Evolutionary conservation across 495 filamentous ascomycete genomes (phyloP), one percentile per base, ranked within the genome.

Genomic region (Lasiosphaeria hispida): DNA sequence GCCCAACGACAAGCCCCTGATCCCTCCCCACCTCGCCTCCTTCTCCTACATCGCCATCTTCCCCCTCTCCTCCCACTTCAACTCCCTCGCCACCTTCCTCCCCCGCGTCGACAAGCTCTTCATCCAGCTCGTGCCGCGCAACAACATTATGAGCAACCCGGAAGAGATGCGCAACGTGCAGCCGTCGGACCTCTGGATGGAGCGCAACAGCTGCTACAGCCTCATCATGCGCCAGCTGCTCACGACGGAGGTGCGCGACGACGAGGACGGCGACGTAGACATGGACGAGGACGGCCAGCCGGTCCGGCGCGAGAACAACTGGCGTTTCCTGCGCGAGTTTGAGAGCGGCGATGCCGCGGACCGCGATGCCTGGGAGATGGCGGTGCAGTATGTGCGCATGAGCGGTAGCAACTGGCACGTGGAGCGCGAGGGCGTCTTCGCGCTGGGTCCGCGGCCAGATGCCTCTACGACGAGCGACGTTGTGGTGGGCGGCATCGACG

Each of bases 31-130:
- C 11, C 50, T 80, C 17, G 63, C 67, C 35, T 72, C 76, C 35
- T 57, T 81, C 38, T 72, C 70, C 38, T 80, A 80, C 59, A 70
- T 81, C 41, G 75, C 73, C 55, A 73, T 79, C 42, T 81, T 79
- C 55, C 77, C 77, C 1, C 65, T 74, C 34, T 58, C 64, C 5
- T 58, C 61, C 2, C 76, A 80, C 57, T 71, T 79, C 53, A 43
- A 60, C 43, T 37, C 57, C 2, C 60, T 80, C 0, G 62, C 74
- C 4, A 44, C 54, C 15, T 50, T 69, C 54, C 59, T 75, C 9
- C 78, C 77, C 3, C 66, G 59, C 35, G 15, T 81, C 4, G 69
- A 78, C 52, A 63, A 65, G 5, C 62, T 79, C 1, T 79, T 71
- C 56, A 63, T 79, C 11, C 78, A 79, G 58, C 53, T 81, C 7